phyloP scores from a whole-genome alignment of 306 rosid genomes.

The Castanospermum australe region DNA sequence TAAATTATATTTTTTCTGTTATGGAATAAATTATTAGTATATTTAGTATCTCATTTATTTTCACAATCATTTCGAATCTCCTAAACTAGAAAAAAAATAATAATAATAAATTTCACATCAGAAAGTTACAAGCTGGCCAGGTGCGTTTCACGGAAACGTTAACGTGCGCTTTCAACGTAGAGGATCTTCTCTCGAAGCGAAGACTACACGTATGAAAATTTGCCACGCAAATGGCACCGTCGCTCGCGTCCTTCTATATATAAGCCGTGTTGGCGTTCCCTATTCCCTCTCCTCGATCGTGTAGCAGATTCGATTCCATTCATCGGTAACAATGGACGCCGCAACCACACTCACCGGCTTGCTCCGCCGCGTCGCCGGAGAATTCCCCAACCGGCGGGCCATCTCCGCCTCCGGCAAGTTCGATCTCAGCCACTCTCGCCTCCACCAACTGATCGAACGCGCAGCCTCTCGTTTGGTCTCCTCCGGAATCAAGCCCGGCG shows the following conservation, averaged over 20 bases:
- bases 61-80: no score
- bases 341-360: constrained; percentile 54
- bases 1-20: no score
- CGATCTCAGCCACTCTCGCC: constrained; percentile 59
- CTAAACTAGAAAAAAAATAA: no score
- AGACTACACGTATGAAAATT: background rate
- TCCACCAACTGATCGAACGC: constrained; percentile 50
- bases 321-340: constrained; percentile 39
- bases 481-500: constrained; percentile 58
- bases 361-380: constrained; percentile 42
- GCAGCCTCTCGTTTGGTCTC: constrained; percentile 61
- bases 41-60: no score
- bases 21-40: no score
- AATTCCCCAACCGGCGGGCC: constrained; percentile 61
- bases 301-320: background rate
- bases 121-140: no score
- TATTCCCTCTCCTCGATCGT: background rate
- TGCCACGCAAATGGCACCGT: background rate
- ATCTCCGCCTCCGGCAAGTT: constrained; percentile 61
- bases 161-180: no score
- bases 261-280: background rate
- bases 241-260: background rate
- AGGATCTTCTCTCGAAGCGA: no score
- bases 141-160: no score
- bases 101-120: no score